Conservation (phyloP, 192 early-diverging fungal genomes). For the Umbelopsis ramanniana region DNA sequence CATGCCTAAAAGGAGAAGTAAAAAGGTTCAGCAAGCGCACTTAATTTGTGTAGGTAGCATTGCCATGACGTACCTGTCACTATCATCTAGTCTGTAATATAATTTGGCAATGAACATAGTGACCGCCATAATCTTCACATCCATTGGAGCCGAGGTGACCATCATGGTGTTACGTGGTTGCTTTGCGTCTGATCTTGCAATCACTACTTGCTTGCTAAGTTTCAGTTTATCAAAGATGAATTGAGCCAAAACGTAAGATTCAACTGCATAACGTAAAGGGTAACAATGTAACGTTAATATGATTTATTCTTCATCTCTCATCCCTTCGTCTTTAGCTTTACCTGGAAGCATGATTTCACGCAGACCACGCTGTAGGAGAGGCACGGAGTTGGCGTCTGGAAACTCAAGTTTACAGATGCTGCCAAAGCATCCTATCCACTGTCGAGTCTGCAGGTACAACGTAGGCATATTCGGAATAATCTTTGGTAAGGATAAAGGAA, state of each 20-base stretch:
- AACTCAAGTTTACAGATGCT: neutral
- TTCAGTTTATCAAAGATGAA: neutral
- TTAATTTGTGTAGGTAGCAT: neutral
- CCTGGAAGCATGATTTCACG: constrained; percentile 38
- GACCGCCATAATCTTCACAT: constrained; percentile 7
- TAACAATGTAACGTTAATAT: too few species aligned
- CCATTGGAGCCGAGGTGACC: neutral
- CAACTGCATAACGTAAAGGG: neutral
- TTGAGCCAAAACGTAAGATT: neutral
- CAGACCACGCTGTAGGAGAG: constrained; percentile 28
- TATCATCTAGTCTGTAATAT: constrained; percentile 4
- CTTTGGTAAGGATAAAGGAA: neutral
- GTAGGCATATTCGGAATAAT: neutral
- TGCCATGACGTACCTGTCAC: neutral
- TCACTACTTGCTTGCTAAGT: neutral
- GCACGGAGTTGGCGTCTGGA: constrained; percentile 24
- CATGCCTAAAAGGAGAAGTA: neutral
- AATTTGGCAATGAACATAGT: neutral
- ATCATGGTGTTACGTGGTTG: too few species aligned
- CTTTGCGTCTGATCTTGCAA: neutral
- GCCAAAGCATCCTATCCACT: neutral
- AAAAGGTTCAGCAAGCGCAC: neutral
- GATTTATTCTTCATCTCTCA: too few species aligned
- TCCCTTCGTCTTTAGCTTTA: neutral
- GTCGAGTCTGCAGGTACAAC: neutral